Base-by-base conservation (phyloP, 495 filamentous ascomycete genomes). In the Talaromyces stipitatus region DNA sequence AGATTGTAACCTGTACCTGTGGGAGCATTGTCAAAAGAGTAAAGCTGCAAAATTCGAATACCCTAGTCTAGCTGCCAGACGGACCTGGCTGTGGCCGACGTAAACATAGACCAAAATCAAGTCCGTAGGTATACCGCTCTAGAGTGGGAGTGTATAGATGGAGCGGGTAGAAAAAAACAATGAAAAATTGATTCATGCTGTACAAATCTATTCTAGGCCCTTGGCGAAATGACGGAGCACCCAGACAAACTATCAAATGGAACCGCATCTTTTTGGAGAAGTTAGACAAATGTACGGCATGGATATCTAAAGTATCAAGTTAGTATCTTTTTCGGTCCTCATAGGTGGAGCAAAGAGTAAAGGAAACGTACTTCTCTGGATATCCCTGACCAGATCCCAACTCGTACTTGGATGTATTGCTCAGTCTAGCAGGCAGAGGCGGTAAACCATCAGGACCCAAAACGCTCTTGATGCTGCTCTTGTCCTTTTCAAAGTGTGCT, bases 361-460 rank as follows among this genome's bases (percentile, higher is more conserved):
- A 32, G 14, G 27, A 32, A 43, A 71, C 78, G 33, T 74, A 82
- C 80, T 72, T 73, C 50, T 72, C 72, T 41, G 77, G 77, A 62
- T 80, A 82, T 22, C 75, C 72, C 46, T 81, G 66, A 18, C 76
- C 77, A 41, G 61, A 47, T 29, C 64, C 68, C 54, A 82, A 63
- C 55, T 72, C 58, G 53, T 80, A 81, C 59, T 76, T 76, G 9
- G 73, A 71, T 50, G 66, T 64, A 22, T 65, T 50, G 61, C 75
- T 82, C 66, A 83, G 66, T 27, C 86, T 85, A 67, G 82, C 84
- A 46, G 92, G 94, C 58, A 88, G 68, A 8, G 94, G 94, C 54
- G 94, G 94, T 67, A 97, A 67, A 6, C 91, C 91, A 68, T 87
- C 75, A 18, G 79, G 76, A 10, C 77, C 83, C 56, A 99, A 69